Base-by-base conservation (phyloP, 768 basidiomycete genomes). In the Rhizopogon sp. region DNA sequence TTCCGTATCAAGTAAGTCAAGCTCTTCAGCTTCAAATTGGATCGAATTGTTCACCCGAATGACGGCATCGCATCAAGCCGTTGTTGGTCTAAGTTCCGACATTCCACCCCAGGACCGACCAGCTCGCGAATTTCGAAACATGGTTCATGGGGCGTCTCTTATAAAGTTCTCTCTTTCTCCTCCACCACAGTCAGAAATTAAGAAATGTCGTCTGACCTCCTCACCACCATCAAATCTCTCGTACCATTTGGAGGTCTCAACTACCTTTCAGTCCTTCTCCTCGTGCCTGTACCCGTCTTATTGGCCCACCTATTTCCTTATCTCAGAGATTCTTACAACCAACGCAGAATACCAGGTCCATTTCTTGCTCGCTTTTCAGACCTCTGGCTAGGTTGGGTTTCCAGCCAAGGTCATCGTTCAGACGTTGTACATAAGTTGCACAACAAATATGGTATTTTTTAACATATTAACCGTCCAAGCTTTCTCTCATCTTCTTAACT, bases 391-490 rank as follows among this genome's bases (percentile, higher is more conserved):
- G 88, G 83, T 39, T 79, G 75, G 61, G 74, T 83, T 35, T 72
- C 77, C 35, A 82, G 82, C 43, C 70, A 76, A n/a, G 90, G 91
- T 1, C 85, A 88, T 58, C 82, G 91, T 43, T 89, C 84, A 8
- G 85, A 90, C 61, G 68, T 76, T 11, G 83, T 95, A 3, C 90
- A 95, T 62, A 65, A 79, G 50, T 69, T 88, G 62, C 92, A 95
- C 65, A 64, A 76, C 66, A 84, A 82, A 74, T 80, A 91, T 56
- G 92, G 92, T 86, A 63, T 51, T 6, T 16, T n/a, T 44, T 6
- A 37, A 11, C 20, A 37, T 16, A 11, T 14, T 1, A 22, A 2
- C 13, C 11, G 7, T 6, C 9, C 14, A 16, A n/a, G 2, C 13
- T 42, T 7, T 1, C 17, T 17, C 5, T 33, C n/a, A 31, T 28